Percentiles rank a stretch among this genome's conserved stretches.
phyloP scores from a whole-genome alignment of 345 rosid genomes.

The Citrus mangshanensis region DNA sequence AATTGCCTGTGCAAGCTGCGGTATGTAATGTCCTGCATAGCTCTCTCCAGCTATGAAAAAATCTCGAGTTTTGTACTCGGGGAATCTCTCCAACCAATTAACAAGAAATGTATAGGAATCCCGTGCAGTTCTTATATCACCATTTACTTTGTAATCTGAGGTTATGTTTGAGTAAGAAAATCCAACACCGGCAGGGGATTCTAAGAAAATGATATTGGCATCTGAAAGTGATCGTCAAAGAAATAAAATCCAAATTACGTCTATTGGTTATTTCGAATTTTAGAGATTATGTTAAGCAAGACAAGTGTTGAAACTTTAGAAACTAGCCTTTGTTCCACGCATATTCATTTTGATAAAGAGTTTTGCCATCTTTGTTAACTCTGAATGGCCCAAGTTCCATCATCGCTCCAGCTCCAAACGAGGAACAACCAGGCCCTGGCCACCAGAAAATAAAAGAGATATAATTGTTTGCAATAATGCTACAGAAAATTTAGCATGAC shows the following conservation, averaged over 20 bases:
- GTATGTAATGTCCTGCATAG: slow-evolving; percentile 11
- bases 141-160: slow-evolving; percentile 1
- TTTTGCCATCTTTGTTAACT: slow-evolving; percentile 18
- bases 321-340: slow-evolving; percentile 19
- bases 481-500: not conserved
- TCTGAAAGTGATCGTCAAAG: not conserved
- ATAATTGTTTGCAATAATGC: not conserved
- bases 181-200: slow-evolving; percentile 15
- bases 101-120: slow-evolving; percentile 5
- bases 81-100: slow-evolving; percentile 12
- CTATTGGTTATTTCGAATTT: not conserved
- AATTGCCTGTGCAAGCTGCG: slow-evolving; percentile 7
- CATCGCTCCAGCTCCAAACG: slow-evolving; percentile 24
- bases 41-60: slow-evolving; percentile 15
- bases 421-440: slow-evolving; percentile 22
- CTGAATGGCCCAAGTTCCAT: slow-evolving; percentile 25
- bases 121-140: not conserved
- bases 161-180: slow-evolving; percentile 16
- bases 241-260: not conserved
- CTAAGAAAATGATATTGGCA: slow-evolving; percentile 9
- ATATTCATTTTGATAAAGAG: slow-evolving; percentile 5
- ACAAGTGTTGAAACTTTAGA: not conserved
- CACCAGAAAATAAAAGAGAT: not conserved
- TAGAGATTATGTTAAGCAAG: not conserved
- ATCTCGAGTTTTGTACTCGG: slow-evolving; percentile 10